Conservation (phyloP, 805 yeast genomes). For the Scheffersomyces spartinae region DNA sequence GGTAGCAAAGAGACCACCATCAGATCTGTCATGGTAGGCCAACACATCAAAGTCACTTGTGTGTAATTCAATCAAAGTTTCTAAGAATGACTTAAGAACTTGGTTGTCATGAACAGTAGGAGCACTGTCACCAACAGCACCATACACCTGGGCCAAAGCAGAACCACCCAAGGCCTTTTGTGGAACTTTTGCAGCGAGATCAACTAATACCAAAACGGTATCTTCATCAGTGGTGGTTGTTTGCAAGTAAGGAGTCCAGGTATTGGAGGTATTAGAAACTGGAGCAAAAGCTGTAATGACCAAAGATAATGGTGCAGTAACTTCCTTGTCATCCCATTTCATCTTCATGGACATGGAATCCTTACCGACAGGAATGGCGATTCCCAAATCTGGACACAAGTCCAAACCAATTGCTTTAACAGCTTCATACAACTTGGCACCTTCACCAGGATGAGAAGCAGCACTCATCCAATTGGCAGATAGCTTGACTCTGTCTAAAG, state of each 20-base stretch:
- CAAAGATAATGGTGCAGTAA: conserved; percentile 88
- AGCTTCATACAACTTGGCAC: conserved; percentile 88
- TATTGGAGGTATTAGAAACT: conserved; percentile 69
- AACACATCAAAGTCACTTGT: conserved; percentile 48
- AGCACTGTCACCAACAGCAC: conserved; percentile 69
- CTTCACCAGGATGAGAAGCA: conserved; percentile 91
- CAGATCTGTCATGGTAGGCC: conserved; percentile 93
- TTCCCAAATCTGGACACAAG: conserved; percentile 84
- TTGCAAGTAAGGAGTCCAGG: conserved; percentile 89
- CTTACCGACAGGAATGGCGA: conserved; percentile 95
- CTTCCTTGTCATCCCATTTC: conserved; percentile 92
- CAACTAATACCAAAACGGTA: conserved; percentile 67
- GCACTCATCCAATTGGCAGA: conserved; percentile 99
- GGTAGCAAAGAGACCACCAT: conserved; percentile 88
- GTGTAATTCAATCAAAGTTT: conserved; percentile 64
- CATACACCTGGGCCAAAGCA: conserved; percentile 87
- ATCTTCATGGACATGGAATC: conserved; percentile 99
- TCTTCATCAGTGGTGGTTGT: conserved; percentile 34
- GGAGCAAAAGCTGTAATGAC: conserved; percentile 88
- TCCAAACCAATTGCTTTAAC: conserved; percentile 94
- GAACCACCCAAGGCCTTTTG: conserved; percentile 76
- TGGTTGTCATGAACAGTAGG: conserved; percentile 72
- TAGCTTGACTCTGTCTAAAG: conserved; percentile 63
- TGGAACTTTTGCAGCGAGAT: conserved; percentile 45
- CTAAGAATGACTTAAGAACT: conserved; percentile 57